Conservation (phyloP, 805 yeast species). For the Wickerhamiella australiensis region DNA sequence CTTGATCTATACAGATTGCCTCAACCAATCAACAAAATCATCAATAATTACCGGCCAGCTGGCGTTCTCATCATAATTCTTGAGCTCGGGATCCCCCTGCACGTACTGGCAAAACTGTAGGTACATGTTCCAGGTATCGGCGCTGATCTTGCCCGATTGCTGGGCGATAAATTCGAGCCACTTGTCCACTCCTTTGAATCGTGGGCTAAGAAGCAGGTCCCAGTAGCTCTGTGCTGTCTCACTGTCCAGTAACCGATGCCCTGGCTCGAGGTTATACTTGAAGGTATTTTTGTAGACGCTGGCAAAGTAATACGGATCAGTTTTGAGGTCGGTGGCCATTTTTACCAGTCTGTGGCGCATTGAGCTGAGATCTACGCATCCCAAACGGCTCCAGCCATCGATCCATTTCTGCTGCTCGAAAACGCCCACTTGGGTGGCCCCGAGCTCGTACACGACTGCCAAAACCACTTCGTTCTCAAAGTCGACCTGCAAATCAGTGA, state of each 20-base stretch:
- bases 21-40: slow-evolving; percentile 49
- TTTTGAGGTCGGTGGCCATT: slow-evolving; percentile 28
- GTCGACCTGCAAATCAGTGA: slow-evolving; percentile 53
- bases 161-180: slow-evolving; percentile 44
- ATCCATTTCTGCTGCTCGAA: slow-evolving; percentile 43
- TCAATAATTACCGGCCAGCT: slow-evolving; percentile 92
- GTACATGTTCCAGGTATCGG: slow-evolving; percentile 81
- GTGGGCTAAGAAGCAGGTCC: slow-evolving; percentile 48
- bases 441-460: slow-evolving; percentile 55
- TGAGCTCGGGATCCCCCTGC: slow-evolving; percentile 40
- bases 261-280: slow-evolving; percentile 45
- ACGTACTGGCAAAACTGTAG: slow-evolving; percentile 45
- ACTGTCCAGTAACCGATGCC: slow-evolving; percentile 42
- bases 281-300: slow-evolving; percentile 62
- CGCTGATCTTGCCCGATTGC: slow-evolving; percentile 38
- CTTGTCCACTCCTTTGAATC: slow-evolving; percentile 18
- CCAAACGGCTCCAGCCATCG: slow-evolving; percentile 41
- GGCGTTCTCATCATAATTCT: slow-evolving; percentile 59
- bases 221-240: slow-evolving; percentile 68
- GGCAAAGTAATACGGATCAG: slow-evolving; percentile 37
- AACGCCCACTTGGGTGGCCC: slow-evolving; percentile 54
- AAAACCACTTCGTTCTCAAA: slow-evolving; percentile 67
- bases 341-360: slow-evolving; percentile 37
- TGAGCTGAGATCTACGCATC: slow-evolving; percentile 28
- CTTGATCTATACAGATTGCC: no score